Base-by-base conservation (phyloP, 169 alveolate species). In the Babesia bovis region DNA sequence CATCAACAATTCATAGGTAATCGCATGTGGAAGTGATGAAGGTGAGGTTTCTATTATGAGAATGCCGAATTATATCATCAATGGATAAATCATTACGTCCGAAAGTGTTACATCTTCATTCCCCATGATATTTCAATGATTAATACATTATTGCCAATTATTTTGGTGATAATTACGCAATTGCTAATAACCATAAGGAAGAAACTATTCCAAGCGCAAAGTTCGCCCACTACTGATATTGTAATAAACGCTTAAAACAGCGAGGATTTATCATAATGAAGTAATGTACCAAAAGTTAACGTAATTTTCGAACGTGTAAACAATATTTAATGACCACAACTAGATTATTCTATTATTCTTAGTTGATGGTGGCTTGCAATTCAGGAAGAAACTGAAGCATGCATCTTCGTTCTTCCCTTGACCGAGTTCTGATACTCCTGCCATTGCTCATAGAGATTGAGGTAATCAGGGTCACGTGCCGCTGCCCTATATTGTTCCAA, bases 401-500 rank as follows among this genome's bases (percentile, higher is more conserved):
- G 7, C 55, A 38, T 35, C 60, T 63, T 63, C 7, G 73, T n/a
- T 51, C 47, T 35, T 47, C 32, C 32, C 60, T 63, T 63, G 2
- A 42, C 35, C 42, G 36, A 17, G 45, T 56, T 66, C 44, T 49
- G 60, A 57, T 55, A 52, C 9, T 26, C 40, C 28, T 36, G 67
- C 87, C 87, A 78, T 45, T 78, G 47, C 7, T 28, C 66, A 25
- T 51, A 78, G 3, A 42, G 69, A n/a, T 57, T 44, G 32, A 57
- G 25, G 52, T 78, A 78, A 15, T 30, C 56, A 6, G 73, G 75
- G 47, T 59, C 61, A 13, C 63, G 61, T 21, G 50, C 87, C 13
- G 87, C 87, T 2, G 51, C 63, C 4, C 49, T 59, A 45, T 78
- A 78, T 32, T 40, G 63, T 44, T 78, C 82, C 42, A 78, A 23